Evolutionary conservation across 306 rosid species (phyloP), one percentile per base, ranked within the genome.

Genomic region (Cajanus cajan): DNA sequence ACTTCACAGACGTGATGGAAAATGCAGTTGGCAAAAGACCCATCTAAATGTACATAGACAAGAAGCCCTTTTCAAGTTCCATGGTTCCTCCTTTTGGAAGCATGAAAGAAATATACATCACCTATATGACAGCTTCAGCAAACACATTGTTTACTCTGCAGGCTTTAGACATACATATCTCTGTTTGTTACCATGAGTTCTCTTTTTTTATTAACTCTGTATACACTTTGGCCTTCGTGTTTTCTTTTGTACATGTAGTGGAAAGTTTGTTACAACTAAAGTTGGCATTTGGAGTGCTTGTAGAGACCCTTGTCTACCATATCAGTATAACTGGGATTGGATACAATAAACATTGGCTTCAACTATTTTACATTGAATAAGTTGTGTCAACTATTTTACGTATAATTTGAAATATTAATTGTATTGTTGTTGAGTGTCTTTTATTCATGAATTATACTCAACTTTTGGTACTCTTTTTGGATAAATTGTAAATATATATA

Each of bases 1-100:
- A 84, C 76, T 89, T 89, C 80, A 80, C 90, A 8, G 90, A 89
- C 78, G 59, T 86, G 22, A 66, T 5, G 11, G 58, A 64, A n/a
- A 45, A 73, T 43, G 43, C 87, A n/a, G 8, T 66, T 4, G 73
- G 85, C 0, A 24, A 18, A 61, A 75, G 90, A 57, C 80, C 80
- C 36, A 70, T 89, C 0, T 74, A 74, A 5, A 47, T 89, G 34
- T 64, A 39, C 77, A 68, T 85, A 7, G 83, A 87, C 50, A 54
- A 48, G 54, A 33, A 51, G 41, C 45, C 68, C 14, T 31, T 40
- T 15, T 80, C 57, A 8, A 68, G 57, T 50, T 80, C 80, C 24
- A 75, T 89, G 15, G 31, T 66, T 21, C 87, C 92, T 47, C 64
- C 81, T 57, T 78, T 74, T 47, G 86, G 85, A 39, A 34, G 75